phyloP scores from a whole-genome alignment of 768 basidiomycete species.

The Tricholoma bakamatsutake region DNA sequence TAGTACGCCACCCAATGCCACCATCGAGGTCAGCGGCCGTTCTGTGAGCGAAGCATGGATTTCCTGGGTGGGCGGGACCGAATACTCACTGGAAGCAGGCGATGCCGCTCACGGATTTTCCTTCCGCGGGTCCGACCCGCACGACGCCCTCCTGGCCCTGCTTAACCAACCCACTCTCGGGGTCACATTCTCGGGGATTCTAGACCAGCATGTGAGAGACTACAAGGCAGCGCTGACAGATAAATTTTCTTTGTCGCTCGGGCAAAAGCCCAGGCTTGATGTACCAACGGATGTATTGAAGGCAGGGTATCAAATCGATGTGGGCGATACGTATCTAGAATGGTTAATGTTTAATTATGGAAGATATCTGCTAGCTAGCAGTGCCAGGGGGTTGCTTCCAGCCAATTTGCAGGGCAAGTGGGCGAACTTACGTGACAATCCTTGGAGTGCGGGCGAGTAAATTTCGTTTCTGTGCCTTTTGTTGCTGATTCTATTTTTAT shows the following conservation, averaged over 20 bases:
- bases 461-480: background rate
- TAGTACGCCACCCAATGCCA: constrained; percentile 34
- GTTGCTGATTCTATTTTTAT: background rate
- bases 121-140: constrained; percentile 61
- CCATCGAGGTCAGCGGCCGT: constrained; percentile 37
- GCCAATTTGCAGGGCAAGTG: constrained; percentile 75
- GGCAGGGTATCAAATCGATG: constrained; percentile 43
- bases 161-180: constrained; percentile 24
- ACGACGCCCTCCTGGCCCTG: constrained; percentile 35
- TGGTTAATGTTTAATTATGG: constrained; percentile 73
- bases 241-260: constrained; percentile 52
- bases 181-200: constrained; percentile 31
- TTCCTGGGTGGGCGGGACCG: constrained; percentile 70
- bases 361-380: constrained; percentile 57
- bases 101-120: constrained; percentile 48
- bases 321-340: constrained; percentile 62
- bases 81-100: constrained; percentile 61
- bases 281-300: constrained; percentile 55
- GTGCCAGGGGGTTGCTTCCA: constrained; percentile 57
- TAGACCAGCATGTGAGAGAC: constrained; percentile 48
- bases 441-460: constrained; percentile 58
- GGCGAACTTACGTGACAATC: constrained; percentile 46
- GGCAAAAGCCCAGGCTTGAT: constrained; percentile 47
- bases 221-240: constrained; percentile 35
- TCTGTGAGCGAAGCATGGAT: constrained; percentile 52